Conservation (phyloP, 1,284 basidiomycete genomes). For the Golubevia sp. region DNA sequence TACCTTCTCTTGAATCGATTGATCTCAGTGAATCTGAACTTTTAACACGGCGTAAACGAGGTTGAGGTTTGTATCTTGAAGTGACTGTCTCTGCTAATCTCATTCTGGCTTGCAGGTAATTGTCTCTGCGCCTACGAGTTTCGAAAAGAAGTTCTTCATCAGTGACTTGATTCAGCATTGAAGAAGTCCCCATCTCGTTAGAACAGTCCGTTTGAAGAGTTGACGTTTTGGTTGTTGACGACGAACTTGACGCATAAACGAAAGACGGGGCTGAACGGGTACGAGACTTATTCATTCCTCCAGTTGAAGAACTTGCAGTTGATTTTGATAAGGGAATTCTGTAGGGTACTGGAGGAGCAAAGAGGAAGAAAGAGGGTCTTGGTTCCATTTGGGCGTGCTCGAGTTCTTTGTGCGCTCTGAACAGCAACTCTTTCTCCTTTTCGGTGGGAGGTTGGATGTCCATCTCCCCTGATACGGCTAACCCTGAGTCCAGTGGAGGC, state of each 20-base stretch:
- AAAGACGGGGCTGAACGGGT: neutral
- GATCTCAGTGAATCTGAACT: neutral
- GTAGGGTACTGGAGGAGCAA: too few relatives aligned
- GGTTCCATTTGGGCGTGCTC: neutral
- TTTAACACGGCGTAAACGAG: neutral
- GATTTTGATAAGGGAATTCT: neutral
- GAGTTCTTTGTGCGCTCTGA: too few relatives aligned
- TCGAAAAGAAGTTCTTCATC: neutral
- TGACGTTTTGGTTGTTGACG: neutral
- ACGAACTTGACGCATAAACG: neutral
- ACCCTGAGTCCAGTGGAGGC: neutral
- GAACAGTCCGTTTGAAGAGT: neutral
- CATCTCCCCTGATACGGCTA: neutral
- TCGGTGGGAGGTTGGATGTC: too few relatives aligned
- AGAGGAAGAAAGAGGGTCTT: too few relatives aligned
- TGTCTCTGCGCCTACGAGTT: neutral
- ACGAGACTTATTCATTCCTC: neutral
- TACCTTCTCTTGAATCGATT: neutral
- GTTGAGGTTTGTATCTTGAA: neutral
- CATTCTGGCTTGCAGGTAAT: neutral
- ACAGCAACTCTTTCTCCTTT: too few relatives aligned
- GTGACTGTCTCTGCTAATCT: neutral
- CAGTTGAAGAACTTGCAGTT: neutral
- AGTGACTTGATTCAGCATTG: neutral
- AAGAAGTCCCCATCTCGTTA: neutral